These are phyloP conservation scores for Fraxinus cuspidata DNA, from an alignment of 257 asterid species.

Conservation along the genomic window DNA sequence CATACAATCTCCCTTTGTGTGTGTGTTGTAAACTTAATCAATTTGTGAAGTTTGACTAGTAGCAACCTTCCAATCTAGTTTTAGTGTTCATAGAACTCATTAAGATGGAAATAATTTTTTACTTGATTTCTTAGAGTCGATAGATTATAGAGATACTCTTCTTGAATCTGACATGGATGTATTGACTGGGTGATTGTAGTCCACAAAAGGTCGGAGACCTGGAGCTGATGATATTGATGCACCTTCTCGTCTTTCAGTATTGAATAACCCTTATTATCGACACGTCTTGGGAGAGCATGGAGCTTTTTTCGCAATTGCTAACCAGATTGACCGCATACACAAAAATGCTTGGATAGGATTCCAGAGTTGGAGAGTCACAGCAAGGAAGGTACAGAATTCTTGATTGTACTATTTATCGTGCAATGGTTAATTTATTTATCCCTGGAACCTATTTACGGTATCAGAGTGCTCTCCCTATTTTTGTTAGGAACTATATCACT, in stretches of 20 bases:
- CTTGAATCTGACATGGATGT: slow-evolving; percentile 26
- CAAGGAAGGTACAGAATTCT: slow-evolving; percentile 54
- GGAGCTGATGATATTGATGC: slow-evolving; percentile 87
- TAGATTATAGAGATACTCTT: background rate
- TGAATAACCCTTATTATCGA: slow-evolving; percentile 68
- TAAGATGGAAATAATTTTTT: background rate
- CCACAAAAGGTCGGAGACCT: slow-evolving; percentile 75
- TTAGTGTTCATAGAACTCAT: background rate
- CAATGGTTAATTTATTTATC: background rate
- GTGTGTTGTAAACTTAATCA: background rate
- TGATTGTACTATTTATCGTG: background rate
- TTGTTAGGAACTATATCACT: background rate
- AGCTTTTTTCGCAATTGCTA: slow-evolving; percentile 88
- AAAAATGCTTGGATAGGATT: slow-evolving; percentile 99
- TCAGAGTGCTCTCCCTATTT: background rate
- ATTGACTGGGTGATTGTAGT: slow-evolving; percentile 47
- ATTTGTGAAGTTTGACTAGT: background rate
- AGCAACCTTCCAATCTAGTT: background rate
- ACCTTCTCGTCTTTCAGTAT: slow-evolving; percentile 83
- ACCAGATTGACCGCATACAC: slow-evolving; percentile 84
- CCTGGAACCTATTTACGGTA: background rate
- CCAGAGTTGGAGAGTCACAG: slow-evolving; percentile 95
- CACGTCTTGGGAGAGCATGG: slow-evolving; percentile 81
- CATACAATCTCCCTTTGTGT: background rate
- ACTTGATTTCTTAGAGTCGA: background rate